Base-by-base conservation (phyloP, 176 grass and related monocot species). In the Stipa capillata region DNA sequence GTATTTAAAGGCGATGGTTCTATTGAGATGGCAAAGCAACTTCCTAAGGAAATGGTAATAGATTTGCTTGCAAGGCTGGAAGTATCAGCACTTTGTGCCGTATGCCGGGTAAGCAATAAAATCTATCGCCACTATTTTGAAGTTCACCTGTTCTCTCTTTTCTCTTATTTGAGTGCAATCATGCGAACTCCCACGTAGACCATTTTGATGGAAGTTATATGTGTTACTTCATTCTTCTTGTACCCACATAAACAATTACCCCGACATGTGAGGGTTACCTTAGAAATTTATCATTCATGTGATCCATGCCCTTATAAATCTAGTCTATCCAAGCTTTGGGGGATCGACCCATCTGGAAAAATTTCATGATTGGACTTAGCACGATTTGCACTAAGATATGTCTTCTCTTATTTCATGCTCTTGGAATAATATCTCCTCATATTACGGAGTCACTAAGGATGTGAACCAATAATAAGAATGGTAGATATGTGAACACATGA, bases 1-100 rank as follows among this genome's bases (percentile, higher is more conserved):
- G 90, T 93, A 21, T 83, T 70, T 78, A 78, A 82, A 54, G 96
- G 87, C 5, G 86, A 86, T 76, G 88, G 91, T 83, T 99, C 96
- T 39, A 89, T 99, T 40, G 96, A 95, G 76, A 87, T 69, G 82
- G 96, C 96, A 49, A 95, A 81, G 79, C 59, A 95, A 72, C 96
- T 95, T 83, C 85, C 97, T 31, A 84, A 87, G 74, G 85, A 95
- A 52, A 87, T 76, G 55, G 67, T 91, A 65, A 81, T 95, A 73
- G 86, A 93, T 87, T 91, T 99, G 77, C 86, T 91, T 76, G 80
- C 85, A 65, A 85, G 84, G 50, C 84, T 99, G 20, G 90, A 99
- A 87, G 81, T 89, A 43, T 87, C 82, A 73, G 82, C 86, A 5
- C 75, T 94, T 82, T 99, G 97, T 93, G 63, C 73, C 20, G 43